These are phyloP conservation scores for Malassezia arunalokei DNA, from an alignment of 1,284 basidiomycete genomes.

Conservation along the genomic window DNA sequence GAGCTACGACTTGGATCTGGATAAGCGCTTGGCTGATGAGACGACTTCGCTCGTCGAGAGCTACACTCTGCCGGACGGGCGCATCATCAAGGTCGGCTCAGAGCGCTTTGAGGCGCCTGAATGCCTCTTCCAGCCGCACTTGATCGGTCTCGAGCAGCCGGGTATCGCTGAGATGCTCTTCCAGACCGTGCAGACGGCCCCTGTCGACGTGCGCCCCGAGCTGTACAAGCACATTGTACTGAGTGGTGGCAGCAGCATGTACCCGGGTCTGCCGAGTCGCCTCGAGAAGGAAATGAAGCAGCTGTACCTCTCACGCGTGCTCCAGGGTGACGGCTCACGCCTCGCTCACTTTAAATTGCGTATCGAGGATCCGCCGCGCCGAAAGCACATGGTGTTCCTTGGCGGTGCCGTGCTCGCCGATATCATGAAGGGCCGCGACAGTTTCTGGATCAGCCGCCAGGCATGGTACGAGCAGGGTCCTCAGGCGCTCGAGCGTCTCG, in stretches of 20 bases:
- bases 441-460: slow-evolving; percentile 59
- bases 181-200: slow-evolving; percentile 83
- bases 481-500: slow-evolving; percentile 35
- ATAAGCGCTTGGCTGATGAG: slow-evolving; percentile 86
- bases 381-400: slow-evolving; percentile 98
- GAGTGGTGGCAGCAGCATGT: slow-evolving; percentile 87
- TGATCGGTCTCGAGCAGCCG: slow-evolving; percentile 92
- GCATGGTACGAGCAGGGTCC: slow-evolving; percentile 46
- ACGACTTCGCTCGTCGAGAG: slow-evolving; percentile 91
- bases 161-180: slow-evolving; percentile 96
- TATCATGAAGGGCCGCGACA: slow-evolving; percentile 89
- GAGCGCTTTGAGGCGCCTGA: slow-evolving; percentile 99
- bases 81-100: slow-evolving; percentile 90
- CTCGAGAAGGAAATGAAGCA: slow-evolving; percentile 99
- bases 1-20: slow-evolving; percentile 79
- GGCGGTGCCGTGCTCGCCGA: slow-evolving; percentile 73
- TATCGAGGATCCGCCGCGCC: slow-evolving; percentile 91
- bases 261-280: slow-evolving; percentile 87
- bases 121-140: slow-evolving; percentile 99
- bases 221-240: slow-evolving; percentile 97
- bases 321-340: slow-evolving; percentile 70
- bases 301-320: slow-evolving; percentile 77
- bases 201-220: slow-evolving; percentile 77
- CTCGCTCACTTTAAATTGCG: slow-evolving; percentile 98
- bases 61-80: slow-evolving; percentile 95